Evolutionary conservation across 805 yeast genomes (phyloP).

Genomic region (Sporopachydermia lactativora): DNA sequence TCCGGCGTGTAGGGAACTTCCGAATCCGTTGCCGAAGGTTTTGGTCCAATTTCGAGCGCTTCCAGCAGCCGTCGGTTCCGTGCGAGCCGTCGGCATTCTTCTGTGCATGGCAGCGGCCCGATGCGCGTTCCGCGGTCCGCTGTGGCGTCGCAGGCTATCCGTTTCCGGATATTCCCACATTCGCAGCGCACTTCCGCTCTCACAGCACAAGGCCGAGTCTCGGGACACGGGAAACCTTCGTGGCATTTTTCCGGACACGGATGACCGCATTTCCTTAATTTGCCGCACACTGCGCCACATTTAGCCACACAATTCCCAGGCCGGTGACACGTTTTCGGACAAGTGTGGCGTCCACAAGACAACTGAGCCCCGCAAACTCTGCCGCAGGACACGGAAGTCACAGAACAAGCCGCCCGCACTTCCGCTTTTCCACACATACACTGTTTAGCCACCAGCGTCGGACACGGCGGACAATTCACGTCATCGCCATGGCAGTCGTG

Average conservation of each 20-base stretch:
- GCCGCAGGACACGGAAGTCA: slow-evolving; percentile 55
- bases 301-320: slow-evolving; percentile 42
- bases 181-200: slow-evolving; percentile 37
- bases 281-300: slow-evolving; percentile 49
- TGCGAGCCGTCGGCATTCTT: slow-evolving; percentile 44
- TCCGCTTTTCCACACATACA: slow-evolving; percentile 49
- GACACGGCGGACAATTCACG: slow-evolving; percentile 63
- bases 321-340: slow-evolving; percentile 42
- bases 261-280: slow-evolving; percentile 51
- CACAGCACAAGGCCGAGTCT: slow-evolving; percentile 35
- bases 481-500: slow-evolving; percentile 68
- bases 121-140: slow-evolving; percentile 18
- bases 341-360: slow-evolving; percentile 34
- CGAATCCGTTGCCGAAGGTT: slow-evolving; percentile 16
- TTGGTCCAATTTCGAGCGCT: slow-evolving; percentile 37
- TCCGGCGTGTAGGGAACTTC: slow-evolving; percentile 33
- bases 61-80: slow-evolving; percentile 48
- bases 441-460: slow-evolving; percentile 36
- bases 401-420: slow-evolving; percentile 59
- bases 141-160: slow-evolving; percentile 46
- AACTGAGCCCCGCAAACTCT: slow-evolving; percentile 40
- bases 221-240: slow-evolving; percentile 25
- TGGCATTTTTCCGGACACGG: slow-evolving; percentile 54
- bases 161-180: slow-evolving; percentile 43
- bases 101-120: slow-evolving; percentile 45